Base-by-base conservation (phyloP, 805 yeast genomes). In the Candida odintsovae region DNA sequence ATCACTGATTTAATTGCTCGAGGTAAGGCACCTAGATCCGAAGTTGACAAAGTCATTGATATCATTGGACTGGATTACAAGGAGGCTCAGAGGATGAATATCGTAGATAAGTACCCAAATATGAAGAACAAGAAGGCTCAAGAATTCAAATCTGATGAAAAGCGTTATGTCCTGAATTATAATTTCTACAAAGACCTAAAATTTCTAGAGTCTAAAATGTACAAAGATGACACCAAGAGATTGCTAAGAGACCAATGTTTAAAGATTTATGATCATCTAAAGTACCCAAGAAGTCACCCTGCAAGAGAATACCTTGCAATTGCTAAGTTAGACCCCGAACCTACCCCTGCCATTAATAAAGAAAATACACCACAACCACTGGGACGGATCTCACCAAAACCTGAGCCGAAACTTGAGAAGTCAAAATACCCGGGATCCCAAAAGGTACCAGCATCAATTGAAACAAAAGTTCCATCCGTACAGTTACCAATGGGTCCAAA, bases 111-210 rank as follows among this genome's bases (percentile, higher is more conserved):
- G 25, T 67, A 62, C 49, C 60, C 71, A 51, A 44, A 51, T 37
- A 29, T 37, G 1, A 37, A 25, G 23, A 10, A 28, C 3, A 40
- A 45, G 41, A 59, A 53, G 45, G 46, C 46, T 22, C 50, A 65
- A 18, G 49, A 62, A n/a, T 61, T 58, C 49, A 54, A 52, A 39
- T 47, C 55, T 26, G 58, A 55, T 49, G 57, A 61, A 26, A 58
- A 60, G 21, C 53, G 61, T n/a, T 61, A 64, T 18, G 61, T 69
- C 6, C 64, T 73, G 59, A 65, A 64, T 19, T 66, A 67, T 60
- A 55, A 60, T 26, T 58, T 59, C 22, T 71, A 71, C 51, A 52
- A 64, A 41, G 62, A 59, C 4, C 23, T 59, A 19, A 55, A 50
- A 31, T 23, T 54, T 10, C 37, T 41, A 6, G 52, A 49, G 15